Base-by-base conservation (phyloP, 495 filamentous ascomycete species). In the Patellaria atrata region DNA sequence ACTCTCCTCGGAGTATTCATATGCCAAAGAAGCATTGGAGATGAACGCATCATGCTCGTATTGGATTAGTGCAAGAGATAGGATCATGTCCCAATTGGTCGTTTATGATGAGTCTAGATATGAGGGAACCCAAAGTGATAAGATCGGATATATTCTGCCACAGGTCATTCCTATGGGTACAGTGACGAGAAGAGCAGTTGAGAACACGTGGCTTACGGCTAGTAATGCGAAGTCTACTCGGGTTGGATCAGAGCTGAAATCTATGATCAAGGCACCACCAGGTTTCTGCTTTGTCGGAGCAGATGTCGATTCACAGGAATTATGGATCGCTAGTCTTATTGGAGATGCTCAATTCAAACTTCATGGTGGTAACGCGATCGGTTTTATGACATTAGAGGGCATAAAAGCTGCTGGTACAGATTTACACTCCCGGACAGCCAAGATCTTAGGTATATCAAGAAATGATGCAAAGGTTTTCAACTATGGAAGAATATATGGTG, bases 41-140 rank as follows among this genome's bases (percentile, higher is more conserved):
- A 94, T 96, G 91, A 99, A 99, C 48, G 83, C 86, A 2, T 86
- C 82, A 0, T 99, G 89, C 50, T 94, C 85, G 1, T 99, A 99
- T 57, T 99, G 89, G 89, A 96, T 96, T 36, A 89, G 79, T 45
- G 84, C 91, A 13, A 67, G 89, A 35, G 82, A 93, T 48, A 69
- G 89, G 29, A 96, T 99, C 41, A 81, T 64, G 66, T 77, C 77
- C 15, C 89, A 99, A 53, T 78, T 94, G 64, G 87, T 94, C 12
- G 77, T 99, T 5, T 94, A 93, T 44, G 63, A 80, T 35, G 33
- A 38, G 40, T 44, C 50, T 20, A 35, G 56, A 22, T 10, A 22
- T 26, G 22, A 42, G 21, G 14, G 26, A 40, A 13, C 35, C 36
- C 38, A 33, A 41, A 1, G 45, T 45, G 16, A 52, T 50, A 62